Conservation (phyloP, 139 green algal species). For the Tetraselmis striata region DNA sequence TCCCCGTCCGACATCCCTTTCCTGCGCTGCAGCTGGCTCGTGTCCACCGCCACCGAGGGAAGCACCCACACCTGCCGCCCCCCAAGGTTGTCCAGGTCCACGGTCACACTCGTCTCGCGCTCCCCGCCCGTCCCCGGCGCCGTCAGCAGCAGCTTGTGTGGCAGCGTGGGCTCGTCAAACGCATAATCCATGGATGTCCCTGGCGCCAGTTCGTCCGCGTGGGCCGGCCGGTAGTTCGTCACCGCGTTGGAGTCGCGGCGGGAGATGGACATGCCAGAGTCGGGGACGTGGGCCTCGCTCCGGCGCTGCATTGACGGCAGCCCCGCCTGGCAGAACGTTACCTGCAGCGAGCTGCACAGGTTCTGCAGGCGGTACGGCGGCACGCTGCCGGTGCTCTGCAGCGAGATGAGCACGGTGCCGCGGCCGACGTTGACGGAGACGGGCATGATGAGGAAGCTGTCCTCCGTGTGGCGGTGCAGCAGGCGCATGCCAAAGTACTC, state of each 20-base stretch:
- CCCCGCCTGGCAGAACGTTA: neutral
- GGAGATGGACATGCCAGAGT: too few relatives aligned
- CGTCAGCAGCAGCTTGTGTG: slow-evolving; percentile 35
- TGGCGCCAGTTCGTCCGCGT: neutral
- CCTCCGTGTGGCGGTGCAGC: slow-evolving; percentile 18
- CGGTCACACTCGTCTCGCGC: slow-evolving; percentile 7
- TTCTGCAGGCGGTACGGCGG: slow-evolving; percentile 75
- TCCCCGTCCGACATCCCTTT: neutral
- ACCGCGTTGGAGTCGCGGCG: too few relatives aligned
- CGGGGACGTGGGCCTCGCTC: neutral
- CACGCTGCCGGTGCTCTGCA: slow-evolving; percentile 38
- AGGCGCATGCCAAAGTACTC: slow-evolving; percentile 76
- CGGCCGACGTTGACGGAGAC: slow-evolving; percentile 74
- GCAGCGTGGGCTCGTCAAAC: slow-evolving; percentile 72
- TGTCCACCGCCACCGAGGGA: neutral
- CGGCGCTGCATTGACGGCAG: neutral
- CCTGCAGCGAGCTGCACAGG: slow-evolving; percentile 29
- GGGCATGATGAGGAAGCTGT: slow-evolving; percentile 68
- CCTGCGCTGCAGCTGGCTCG: neutral
- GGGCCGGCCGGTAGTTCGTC: neutral
- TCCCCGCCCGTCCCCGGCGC: neutral
- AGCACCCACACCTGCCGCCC: neutral
- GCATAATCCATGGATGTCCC: slow-evolving; percentile 62
- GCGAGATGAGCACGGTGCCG: slow-evolving; percentile 45
- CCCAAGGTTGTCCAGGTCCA: slow-evolving; percentile 14